These are phyloP conservation scores for Lolium rigidum DNA, from an alignment of 176 grass and related monocot species.

Conservation along the genomic window DNA sequence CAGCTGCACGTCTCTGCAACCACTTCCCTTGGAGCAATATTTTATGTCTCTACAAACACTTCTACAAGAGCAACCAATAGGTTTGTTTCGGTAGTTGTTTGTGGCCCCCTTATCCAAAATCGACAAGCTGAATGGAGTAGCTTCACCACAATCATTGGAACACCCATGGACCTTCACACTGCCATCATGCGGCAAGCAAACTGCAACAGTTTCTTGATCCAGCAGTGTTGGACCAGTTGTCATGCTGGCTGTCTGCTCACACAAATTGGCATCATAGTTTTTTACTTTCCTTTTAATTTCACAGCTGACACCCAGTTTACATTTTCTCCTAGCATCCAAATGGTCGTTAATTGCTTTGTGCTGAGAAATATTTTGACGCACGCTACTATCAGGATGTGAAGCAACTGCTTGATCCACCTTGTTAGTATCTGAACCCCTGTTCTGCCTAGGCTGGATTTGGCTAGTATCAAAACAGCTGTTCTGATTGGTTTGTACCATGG, in stretches of 20 bases:
- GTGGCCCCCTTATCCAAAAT: slow-evolving; percentile 22
- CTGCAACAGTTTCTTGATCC: slow-evolving; percentile 21
- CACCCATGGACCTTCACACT: slow-evolving; percentile 27
- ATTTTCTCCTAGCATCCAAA: slow-evolving; percentile 34
- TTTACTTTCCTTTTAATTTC: slow-evolving; percentile 24
- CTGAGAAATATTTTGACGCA: slow-evolving; percentile 23
- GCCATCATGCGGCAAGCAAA: slow-evolving; percentile 23
- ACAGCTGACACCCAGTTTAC: slow-evolving; percentile 5
- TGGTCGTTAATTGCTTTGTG: slow-evolving; percentile 4
- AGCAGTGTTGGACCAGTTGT: slow-evolving; percentile 11
- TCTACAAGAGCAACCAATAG: slow-evolving; percentile 11
- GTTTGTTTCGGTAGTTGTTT: slow-evolving; percentile 5
- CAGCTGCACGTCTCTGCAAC: slow-evolving; percentile 1
- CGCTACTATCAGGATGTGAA: slow-evolving; percentile 25
- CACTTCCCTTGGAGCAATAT: neutral
- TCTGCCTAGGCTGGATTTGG: slow-evolving; percentile 22
- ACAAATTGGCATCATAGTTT: slow-evolving; percentile 6
- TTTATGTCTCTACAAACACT: slow-evolving; percentile 23
- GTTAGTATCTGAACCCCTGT: slow-evolving; percentile 18
- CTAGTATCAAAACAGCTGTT: slow-evolving; percentile 28
- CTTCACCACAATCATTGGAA: slow-evolving; percentile 35
- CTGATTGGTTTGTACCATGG: slow-evolving; percentile 10
- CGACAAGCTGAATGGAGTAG: neutral
- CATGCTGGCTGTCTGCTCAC: slow-evolving; percentile 17
- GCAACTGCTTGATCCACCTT: slow-evolving; percentile 30